Evolutionary conservation across 495 filamentous ascomycete species (phyloP).

Genomic region (Amorphotheca resinae): DNA sequence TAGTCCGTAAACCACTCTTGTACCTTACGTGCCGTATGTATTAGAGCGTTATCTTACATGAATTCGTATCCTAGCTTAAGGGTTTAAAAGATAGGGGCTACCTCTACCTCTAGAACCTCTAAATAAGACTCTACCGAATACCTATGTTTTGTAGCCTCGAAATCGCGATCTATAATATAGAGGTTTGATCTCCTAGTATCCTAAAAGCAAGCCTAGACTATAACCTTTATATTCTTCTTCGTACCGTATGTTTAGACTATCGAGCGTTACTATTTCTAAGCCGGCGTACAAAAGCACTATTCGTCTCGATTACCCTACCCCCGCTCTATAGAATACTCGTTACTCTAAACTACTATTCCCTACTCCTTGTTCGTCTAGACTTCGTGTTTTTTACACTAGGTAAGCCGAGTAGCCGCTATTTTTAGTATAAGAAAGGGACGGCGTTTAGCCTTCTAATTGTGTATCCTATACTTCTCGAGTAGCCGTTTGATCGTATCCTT

Average conservation of each 20-base stretch:
- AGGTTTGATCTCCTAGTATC: not conserved
- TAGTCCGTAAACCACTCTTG: not conserved
- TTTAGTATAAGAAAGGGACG: not conserved
- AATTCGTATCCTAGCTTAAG: conserved; percentile 1
- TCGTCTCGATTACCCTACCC: not conserved
- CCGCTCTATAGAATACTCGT: conserved; percentile 1
- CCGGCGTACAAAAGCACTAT: not conserved
- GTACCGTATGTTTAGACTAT: conserved; percentile 4
- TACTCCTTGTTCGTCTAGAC: not conserved
- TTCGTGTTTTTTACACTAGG: not conserved
- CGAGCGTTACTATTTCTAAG: not conserved
- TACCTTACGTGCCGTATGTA: not conserved
- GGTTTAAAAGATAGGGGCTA: not conserved
- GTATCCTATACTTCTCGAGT: not conserved
- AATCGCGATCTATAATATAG: conserved; percentile 9
- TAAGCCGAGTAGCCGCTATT: not conserved
- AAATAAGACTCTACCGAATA: not conserved
- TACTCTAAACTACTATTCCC: not conserved
- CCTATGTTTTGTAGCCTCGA: conserved; percentile 2
- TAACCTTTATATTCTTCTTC: conserved; percentile 6
- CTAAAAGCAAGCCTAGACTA: conserved; percentile 5
- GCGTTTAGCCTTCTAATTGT: not conserved
- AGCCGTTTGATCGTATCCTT: not conserved
- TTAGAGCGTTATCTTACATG: conserved; percentile 2
- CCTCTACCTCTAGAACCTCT: not conserved